phyloP scores from a whole-genome alignment of 305 asterid species.

The Fraxinus floribunda region DNA sequence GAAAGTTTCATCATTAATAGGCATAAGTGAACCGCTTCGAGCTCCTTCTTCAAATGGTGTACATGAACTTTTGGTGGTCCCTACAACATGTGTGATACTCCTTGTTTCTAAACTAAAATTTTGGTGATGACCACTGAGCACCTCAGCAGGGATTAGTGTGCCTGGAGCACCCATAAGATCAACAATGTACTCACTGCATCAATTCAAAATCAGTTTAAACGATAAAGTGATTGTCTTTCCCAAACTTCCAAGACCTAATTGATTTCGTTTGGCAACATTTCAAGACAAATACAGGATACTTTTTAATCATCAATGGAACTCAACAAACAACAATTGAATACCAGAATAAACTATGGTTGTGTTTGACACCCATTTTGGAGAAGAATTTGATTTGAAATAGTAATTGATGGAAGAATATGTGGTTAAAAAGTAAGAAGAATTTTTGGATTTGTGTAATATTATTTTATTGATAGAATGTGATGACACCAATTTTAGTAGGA shows the following conservation, averaged over 20 bases:
- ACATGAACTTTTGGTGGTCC: constrained; percentile 29
- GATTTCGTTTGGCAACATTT: not conserved
- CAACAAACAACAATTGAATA: not conserved
- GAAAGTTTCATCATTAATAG: constrained; percentile 34
- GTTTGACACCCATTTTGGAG: too few species aligned
- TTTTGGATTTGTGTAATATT: too few species aligned
- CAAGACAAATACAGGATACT: constrained; percentile 1
- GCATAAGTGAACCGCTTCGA: constrained; percentile 29
- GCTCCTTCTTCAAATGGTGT: constrained; percentile 35
- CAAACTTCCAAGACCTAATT: constrained; percentile 9
- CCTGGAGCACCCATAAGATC: constrained; percentile 99
- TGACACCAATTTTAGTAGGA: too few species aligned
- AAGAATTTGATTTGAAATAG: too few species aligned
- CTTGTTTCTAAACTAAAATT: constrained; percentile 59
- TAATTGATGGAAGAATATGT: too few species aligned
- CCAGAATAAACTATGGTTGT: not conserved
- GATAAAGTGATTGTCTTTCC: constrained; percentile 1
- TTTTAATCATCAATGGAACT: constrained; percentile 1
- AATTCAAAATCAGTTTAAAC: constrained; percentile 21
- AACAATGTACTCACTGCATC: constrained; percentile 90
- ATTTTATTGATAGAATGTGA: too few species aligned
- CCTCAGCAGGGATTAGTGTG: constrained; percentile 85
- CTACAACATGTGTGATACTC: constrained; percentile 37
- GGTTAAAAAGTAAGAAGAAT: too few species aligned
- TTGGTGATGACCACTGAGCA: constrained; percentile 63